Base-by-base conservation (phyloP, 495 filamentous ascomycete genomes). In the Penicillium angulare region DNA sequence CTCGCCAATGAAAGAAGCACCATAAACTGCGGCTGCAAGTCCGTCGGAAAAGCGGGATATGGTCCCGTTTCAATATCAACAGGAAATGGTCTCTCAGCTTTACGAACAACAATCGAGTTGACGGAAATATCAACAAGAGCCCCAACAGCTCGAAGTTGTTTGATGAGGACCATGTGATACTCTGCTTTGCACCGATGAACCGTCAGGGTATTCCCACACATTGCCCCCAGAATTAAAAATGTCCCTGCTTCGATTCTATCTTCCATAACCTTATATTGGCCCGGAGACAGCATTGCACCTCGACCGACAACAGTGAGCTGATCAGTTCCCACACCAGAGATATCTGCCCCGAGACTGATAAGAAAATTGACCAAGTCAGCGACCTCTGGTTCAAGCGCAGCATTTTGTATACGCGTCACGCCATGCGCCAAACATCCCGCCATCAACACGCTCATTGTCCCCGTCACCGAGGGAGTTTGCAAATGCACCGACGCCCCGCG, bases 241-340 rank as follows among this genome's bases (percentile, higher is more conserved):
- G 26, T 44, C n/a, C 42, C 42, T 29, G 42, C 42, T 23, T 44
- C 42, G 42, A 44, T 44, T 16, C 26, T 26, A 12, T 44, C 42
- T 29, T 31, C 16, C 20, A 44, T 18, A 23, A 44, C 26, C 5
- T 26, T 31, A 31, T 44, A 18, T 16, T 18, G 22, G n/a, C 26
- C n/a, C 13, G 22, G 24, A 31, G 42, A 16, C 15, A 5, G 13
- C 9, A 44, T n/a, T 29, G n/a, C 9, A 3, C n/a, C 41, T 5
- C 24, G 12, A 15, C 21, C 22, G 10, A 17, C 21, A 22, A 43
- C n/a, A 7, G 13, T 15, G 16, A 43, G 17, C 24, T 15, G 9
- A 29, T 38, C 34, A 3, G 34, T 38, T 15, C 34, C 34, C 7
- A 20, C n/a, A 1, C 13, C 41, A 12, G n/a, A n/a, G 13, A 44